Conservation (phyloP, 805 yeast genomes). For the Candida suzukii region DNA sequence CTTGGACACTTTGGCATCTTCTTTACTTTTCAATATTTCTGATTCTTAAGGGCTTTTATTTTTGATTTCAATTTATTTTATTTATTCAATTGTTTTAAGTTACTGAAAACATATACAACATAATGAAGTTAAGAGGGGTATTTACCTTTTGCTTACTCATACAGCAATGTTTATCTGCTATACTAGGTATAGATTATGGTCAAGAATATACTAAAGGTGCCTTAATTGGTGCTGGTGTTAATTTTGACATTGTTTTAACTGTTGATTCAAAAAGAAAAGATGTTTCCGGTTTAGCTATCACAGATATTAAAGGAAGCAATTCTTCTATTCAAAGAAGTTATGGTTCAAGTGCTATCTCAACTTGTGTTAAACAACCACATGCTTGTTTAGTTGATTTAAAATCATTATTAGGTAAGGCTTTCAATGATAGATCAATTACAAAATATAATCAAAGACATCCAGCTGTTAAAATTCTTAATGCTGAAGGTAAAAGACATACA, state of each 20-base stretch:
- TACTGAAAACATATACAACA: too few species aligned
- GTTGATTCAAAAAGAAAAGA: constrained; percentile 92
- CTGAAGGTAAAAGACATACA: constrained; percentile 41
- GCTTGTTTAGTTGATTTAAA: constrained; percentile 63
- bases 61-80: too few species aligned
- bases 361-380: constrained; percentile 68
- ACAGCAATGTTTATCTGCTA: constrained; percentile 39
- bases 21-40: too few species aligned
- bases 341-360: constrained; percentile 68
- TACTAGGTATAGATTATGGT: constrained; percentile 86
- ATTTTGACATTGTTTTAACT: constrained; percentile 81
- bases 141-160: constrained; percentile 4
- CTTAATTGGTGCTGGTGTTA: constrained; percentile 83
- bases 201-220: constrained; percentile 82
- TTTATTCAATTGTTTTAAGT: neutral
- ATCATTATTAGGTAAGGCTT: constrained; percentile 57
- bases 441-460: constrained; percentile 51
- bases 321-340: constrained; percentile 61
- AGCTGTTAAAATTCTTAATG: constrained; percentile 43
- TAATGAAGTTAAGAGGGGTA: neutral
- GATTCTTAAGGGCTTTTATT: too few species aligned
- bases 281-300: constrained; percentile 66
- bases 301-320: constrained; percentile 25
- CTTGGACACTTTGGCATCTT: too few species aligned
- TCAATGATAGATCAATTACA: constrained; percentile 37